These are phyloP conservation scores for Pyrrhoderma lamaoense DNA, from an alignment of 1,284 basidiomycete species.

Conservation along the genomic window DNA sequence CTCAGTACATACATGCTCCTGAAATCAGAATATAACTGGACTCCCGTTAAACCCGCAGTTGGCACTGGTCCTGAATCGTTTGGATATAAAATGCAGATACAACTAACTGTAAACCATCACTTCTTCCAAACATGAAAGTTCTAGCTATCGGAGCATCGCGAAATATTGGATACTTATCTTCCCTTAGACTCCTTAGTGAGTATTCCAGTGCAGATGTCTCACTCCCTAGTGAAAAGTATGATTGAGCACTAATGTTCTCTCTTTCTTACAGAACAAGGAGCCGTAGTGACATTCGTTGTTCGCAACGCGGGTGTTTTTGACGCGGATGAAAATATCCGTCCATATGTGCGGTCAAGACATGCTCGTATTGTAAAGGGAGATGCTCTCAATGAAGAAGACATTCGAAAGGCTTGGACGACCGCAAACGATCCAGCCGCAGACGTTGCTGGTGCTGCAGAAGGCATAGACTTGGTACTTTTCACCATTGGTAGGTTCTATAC, in stretches of 20 bases:
- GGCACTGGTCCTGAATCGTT: too few species aligned
- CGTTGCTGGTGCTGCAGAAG: slow-evolving; percentile 21
- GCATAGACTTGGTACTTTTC: slow-evolving; percentile 42
- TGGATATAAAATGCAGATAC: too few species aligned
- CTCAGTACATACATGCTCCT: too few species aligned
- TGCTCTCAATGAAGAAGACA: slow-evolving; percentile 38
- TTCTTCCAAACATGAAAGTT: slow-evolving; percentile 33
- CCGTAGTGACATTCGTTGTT: slow-evolving; percentile 45
- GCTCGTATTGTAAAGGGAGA: slow-evolving; percentile 45
- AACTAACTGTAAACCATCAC: too few species aligned
- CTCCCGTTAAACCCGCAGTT: too few species aligned
- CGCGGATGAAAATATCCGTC: slow-evolving; percentile 35
- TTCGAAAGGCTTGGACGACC: slow-evolving; percentile 40
- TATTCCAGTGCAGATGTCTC: background rate
- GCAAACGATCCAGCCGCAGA: slow-evolving; percentile 7
- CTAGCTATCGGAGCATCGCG: slow-evolving; percentile 54
- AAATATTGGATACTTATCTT: slow-evolving; percentile 55
- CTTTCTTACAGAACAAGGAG: slow-evolving; percentile 37
- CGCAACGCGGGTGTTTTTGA: slow-evolving; percentile 40
- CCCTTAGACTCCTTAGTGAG: slow-evolving; percentile 44
- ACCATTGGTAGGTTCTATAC: slow-evolving; percentile 39
- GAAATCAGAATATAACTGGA: too few species aligned
- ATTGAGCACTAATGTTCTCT: background rate
- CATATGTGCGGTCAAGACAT: slow-evolving; percentile 35
- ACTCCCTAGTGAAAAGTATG: background rate